Evolutionary conservation across 768 basidiomycete species (phyloP), one percentile per base, ranked within the genome.

Genomic region (Trametes gibbosa): DNA sequence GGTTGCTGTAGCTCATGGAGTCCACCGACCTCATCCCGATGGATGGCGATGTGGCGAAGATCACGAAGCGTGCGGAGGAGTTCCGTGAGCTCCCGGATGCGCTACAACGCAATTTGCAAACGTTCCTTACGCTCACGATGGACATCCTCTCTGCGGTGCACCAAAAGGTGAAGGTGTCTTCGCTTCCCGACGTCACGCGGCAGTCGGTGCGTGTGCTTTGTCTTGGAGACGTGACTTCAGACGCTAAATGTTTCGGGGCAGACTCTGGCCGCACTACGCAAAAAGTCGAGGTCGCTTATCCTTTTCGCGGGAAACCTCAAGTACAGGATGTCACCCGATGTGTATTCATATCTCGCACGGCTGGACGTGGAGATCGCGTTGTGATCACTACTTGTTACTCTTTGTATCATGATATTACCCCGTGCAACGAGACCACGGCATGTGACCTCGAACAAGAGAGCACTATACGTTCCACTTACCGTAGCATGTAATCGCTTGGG

Each of bases 61-160:
- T 92, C 67, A 93, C 90, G 34, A 82, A 87, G 40, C 81, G 87
- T 43, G 91, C 93, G 16, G 92, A 96, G 69, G 90, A 94, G 65
- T 95, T 98, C 76, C 87, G 87, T 69, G 85, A 92, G 53, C 74
- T 89, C 17, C 89, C 96, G 56, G 92, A 96, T 65, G 82, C 90
- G 2, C 76, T 97, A 66, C 91, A 95, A 66, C 84, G 90, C 63
- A 98, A 96, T 75, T 73, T 98, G 71, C 92, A 93, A 66, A 83
- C 84, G 2, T 90, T 97, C 71, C 80, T 98, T 49, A 84, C 90
- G 34, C 81, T 94, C 39, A 89, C 92, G 21, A 99, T 98, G 97
- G 93, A 95, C 68, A 84, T 88, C 27, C 83, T 98, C 25, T 88
- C 90, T 49, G 85, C 81, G 14, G 83, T 95, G 16, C 90, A 96